A percentile compares a stretch with the other conserved stretches of the same genome.
phyloP scores from a whole-genome alignment of 352 stramenopile species.

The Phytophthora citrophthora region DNA sequence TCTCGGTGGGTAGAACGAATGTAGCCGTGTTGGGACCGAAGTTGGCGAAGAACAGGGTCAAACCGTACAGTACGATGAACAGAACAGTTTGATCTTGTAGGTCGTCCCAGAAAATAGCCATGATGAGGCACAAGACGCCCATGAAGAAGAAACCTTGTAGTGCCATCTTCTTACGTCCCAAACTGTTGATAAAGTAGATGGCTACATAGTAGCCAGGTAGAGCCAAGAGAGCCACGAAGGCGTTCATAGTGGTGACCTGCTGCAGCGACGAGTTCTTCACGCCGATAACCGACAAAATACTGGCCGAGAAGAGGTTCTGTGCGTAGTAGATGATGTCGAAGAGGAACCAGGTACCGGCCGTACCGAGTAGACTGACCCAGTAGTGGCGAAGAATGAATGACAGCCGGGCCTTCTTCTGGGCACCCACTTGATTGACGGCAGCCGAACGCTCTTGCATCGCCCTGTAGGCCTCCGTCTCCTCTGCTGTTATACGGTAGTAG shows the following conservation, averaged over 20 bases:
- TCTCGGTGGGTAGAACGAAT: constrained; percentile 89
- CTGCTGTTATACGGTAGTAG: constrained; percentile 58
- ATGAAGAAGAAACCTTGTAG: constrained; percentile 77
- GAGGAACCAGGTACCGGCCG: constrained; percentile 80
- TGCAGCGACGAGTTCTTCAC: constrained; percentile 49
- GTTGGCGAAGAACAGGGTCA: constrained; percentile 85
- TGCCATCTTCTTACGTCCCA: constrained; percentile 74
- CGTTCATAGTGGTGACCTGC: constrained; percentile 56
- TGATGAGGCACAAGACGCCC: constrained; percentile 56
- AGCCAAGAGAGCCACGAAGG: constrained; percentile 62
- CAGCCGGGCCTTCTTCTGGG: constrained; percentile 25
- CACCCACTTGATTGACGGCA: not conserved
- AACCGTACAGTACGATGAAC: constrained; percentile 76
- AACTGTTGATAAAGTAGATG: constrained; percentile 65
- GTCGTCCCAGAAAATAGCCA: constrained; percentile 65
- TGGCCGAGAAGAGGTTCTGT: constrained; percentile 75
- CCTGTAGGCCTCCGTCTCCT: constrained; percentile 59
- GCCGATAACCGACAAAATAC: constrained; percentile 60
- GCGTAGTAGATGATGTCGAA: constrained; percentile 86
- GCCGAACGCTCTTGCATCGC: constrained; percentile 14
- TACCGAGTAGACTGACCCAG: constrained; percentile 54
- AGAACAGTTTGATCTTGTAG: constrained; percentile 51
- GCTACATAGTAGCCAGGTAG: constrained; percentile 83
- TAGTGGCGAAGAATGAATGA: constrained; percentile 57
- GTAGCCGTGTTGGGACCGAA: constrained; percentile 87